Conservation (phyloP, 2,329 filamentous ascomycete species). For the Elsinoe ampelina region DNA sequence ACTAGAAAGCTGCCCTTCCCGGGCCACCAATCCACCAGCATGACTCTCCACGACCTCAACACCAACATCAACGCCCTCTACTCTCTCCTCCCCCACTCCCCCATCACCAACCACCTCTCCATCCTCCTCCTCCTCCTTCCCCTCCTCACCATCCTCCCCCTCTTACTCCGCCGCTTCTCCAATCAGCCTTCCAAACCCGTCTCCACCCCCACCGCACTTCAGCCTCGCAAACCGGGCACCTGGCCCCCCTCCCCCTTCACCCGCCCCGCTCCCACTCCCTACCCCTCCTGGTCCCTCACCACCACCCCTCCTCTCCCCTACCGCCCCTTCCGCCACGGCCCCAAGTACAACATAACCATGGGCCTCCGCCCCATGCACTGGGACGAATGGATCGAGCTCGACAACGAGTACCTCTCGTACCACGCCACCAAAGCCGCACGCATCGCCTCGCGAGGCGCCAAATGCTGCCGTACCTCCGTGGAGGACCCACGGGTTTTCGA, state of each 20-base stretch:
- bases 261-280: slow-evolving; percentile 51
- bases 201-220: neutral
- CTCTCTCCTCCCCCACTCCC: neutral
- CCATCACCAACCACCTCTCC: neutral
- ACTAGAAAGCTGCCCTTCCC: too few relatives aligned
- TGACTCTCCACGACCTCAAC: too few relatives aligned
- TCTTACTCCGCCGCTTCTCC: neutral
- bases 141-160: neutral
- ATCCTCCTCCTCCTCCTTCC: neutral
- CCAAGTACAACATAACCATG: slow-evolving; percentile 69
- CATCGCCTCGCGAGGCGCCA: slow-evolving; percentile 55
- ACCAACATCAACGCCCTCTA: neutral
- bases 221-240: slow-evolving; percentile 20
- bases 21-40: too few relatives aligned
- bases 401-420: slow-evolving; percentile 65
- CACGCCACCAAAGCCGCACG: slow-evolving; percentile 62
- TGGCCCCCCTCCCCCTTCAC: slow-evolving; percentile 53
- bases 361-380: slow-evolving; percentile 61
- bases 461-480: slow-evolving; percentile 60
- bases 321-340: slow-evolving; percentile 67
- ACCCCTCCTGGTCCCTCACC: slow-evolving; percentile 58
- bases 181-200: neutral
- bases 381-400: slow-evolving; percentile 76
- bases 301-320: slow-evolving; percentile 67
- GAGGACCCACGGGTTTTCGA: slow-evolving; percentile 45